phyloP scores from a whole-genome alignment of 2,329 filamentous ascomycete species.

The Trichoderma brevicompactum region DNA sequence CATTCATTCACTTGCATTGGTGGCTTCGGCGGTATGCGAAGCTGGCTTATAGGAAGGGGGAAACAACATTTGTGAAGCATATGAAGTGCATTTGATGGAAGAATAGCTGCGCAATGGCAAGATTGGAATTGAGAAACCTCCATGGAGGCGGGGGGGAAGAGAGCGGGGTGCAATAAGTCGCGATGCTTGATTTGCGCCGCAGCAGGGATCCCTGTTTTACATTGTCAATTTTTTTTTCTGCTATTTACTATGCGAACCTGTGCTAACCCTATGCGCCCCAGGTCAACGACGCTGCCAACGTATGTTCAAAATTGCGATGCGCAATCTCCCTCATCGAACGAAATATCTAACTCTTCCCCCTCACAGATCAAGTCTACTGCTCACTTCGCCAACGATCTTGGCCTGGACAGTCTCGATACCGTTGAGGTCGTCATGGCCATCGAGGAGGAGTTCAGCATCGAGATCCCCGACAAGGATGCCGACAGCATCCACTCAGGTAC shows the following conservation, averaged over 20 bases:
- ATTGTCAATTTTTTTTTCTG: not conserved
- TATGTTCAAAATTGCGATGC: slow-evolving; percentile 46
- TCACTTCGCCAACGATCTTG: slow-evolving; percentile 97
- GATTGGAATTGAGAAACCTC: not conserved
- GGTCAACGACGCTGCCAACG: slow-evolving; percentile 70
- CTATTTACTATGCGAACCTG: not conserved
- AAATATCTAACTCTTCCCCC: slow-evolving; percentile 6
- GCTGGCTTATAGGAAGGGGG: not conserved
- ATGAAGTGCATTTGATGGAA: not conserved
- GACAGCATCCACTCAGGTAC: slow-evolving; percentile 92
- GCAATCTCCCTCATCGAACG: slow-evolving; percentile 23
- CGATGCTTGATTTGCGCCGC: slow-evolving; percentile 4
- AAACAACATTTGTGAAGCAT: not conserved
- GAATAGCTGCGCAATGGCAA: slow-evolving; percentile 6
- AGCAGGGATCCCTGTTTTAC: not conserved
- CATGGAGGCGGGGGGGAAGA: not conserved
- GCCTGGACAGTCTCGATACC: slow-evolving; percentile 94
- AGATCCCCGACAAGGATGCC: slow-evolving; percentile 97
- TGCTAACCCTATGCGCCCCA: slow-evolving; percentile 44
- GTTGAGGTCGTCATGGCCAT: slow-evolving; percentile 99
- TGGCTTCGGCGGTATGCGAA: not conserved
- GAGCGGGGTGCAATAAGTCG: slow-evolving; percentile 16
- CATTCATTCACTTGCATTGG: slow-evolving; percentile 28
- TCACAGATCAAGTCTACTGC: slow-evolving; percentile 76
- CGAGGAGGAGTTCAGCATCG: slow-evolving; percentile 91